Evolutionary conservation across 2,329 filamentous ascomycete genomes (phyloP), one percentile per base, ranked within the genome.

Genomic region (Aspergillus sp.): DNA sequence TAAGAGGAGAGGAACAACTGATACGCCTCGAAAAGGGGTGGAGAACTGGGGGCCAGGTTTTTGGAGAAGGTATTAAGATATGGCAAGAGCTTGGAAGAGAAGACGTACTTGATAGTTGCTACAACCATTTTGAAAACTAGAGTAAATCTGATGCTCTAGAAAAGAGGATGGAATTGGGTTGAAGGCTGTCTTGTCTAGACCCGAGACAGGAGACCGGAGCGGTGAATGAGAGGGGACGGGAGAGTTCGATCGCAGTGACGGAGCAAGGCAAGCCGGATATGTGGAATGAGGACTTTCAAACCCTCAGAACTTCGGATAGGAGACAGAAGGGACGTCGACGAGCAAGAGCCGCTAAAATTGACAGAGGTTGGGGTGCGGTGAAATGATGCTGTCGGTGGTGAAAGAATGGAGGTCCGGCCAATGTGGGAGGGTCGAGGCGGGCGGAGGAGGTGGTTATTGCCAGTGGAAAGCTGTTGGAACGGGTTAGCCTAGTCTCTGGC

Each of bases 31-130:
- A 55, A 56, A 61, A 45, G 62, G 52, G 45, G 46, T 33, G 44
- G 39, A 35, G 49, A 48, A 39, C 14, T 17, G 48, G 37, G 37
- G 35, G 27, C 12, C 15, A 23, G 27, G 8, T 31, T 31, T 35
- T 40, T 24, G 23, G 37, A 46, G 56, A 52, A 53, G 51, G 47
- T 52, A 52, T 47, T 47, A 62, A 56, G 33, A 54, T 53, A 57
- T 23, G 46, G 41, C 19, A 37, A 39, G 31, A 59, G 57, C n/a
- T 44, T 15, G 27, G 48, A 43, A 45, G 43, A 41, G 43, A 41
- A 57, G 23, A 59, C 82, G 67, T 75, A 86, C 84, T 86, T 86
- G 75, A 86, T 86, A 62, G 84, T 86, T 73, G 84, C 83, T 67
- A 86, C 84, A 73, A 85, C 83, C 82, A 84, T 84, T 63, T 71